Evolutionary conservation across 2,329 filamentous ascomycete genomes (phyloP), one percentile per base, ranked within the genome.

Genomic region (Aaosphaeria pasadenensis): DNA sequence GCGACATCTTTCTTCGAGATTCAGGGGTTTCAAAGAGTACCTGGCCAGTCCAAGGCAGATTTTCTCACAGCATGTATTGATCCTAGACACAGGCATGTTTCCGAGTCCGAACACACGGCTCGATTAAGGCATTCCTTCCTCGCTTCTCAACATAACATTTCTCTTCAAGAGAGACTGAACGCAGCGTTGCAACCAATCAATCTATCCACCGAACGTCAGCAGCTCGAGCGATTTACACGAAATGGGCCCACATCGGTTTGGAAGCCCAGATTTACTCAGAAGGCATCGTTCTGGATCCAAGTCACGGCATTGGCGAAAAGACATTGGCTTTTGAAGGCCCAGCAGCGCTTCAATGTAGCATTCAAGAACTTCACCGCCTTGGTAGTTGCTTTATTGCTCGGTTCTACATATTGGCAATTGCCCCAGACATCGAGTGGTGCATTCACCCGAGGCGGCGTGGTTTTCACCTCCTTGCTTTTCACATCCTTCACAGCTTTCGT

Each of bases 401-500:
- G 89, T 57, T 91, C 88, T 0, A 83, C 94, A 4, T 95, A 87
- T 76, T 78, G 89, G 49, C 76, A 89, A 32, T 79, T 89, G 31
- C 83, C 83, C 1, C 69, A 82, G 44, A 81, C 78, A 0, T 78
- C 74, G 1, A 81, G 82, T 31, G 88, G 85, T 38, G 87, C 88
- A 3, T 95, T 94, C 70, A 88, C 85, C 56, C 84, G 89, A 66
- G 89, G 89, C 53, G 89, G 89, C 74, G 80, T 92, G 1, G 75
- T 95, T 43, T 95, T 95, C 72, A 83, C 91, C 46, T 77, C 87
- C 17, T 79, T 95, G 1, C 73, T 95, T 4, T 92, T 92, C 78
- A 92, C 92, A 66, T 87, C 87, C n/a, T 92, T 95, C 70, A 85
- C 90, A 62, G 88, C 89, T 28, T 91, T 94, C 63, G 82, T 86